Evolutionary conservation across 2,329 filamentous ascomycete species (phyloP), one percentile per base, ranked within the genome.

Genomic region (Phialemoniopsis sp.): DNA sequence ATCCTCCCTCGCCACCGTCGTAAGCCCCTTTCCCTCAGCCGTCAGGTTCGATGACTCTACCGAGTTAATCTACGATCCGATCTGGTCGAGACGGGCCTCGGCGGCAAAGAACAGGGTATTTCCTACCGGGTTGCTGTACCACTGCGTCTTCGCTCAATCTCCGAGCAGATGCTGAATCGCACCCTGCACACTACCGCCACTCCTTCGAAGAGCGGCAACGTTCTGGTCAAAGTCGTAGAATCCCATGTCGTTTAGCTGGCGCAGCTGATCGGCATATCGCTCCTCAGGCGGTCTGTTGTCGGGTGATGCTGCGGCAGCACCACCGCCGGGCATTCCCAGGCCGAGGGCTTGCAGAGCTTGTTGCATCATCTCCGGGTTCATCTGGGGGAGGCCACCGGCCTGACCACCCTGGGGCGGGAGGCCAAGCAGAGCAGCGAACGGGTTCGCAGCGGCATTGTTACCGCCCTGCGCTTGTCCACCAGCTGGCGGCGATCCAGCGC

Each of bases 191-290:
- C 87, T 96, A 10, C 93, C 93, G 8, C 93, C 93, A 44, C 87
- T 88, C 54, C 91, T 78, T 61, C 91, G 77, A 55, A 98, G 67
- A 5, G 93, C 93, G 40, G 86, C 82, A 26, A 98, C 80, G 52
- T 98, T 98, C 51, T 87, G 72, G 38, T 98, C 91, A 56, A 97
- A 98, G 57, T 98, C 90, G 59, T 82, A 95, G 66, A 98, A 98
- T 4, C 93, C 93, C 93, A 98, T 98, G 49, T 97, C 93, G 60
- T 98, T 98, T 46, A 98, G 68, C 66, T 97, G 89, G 44, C 89
- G 76, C 36, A 98, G 71, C 64, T 98, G 91, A 26, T 87, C 82
- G 4, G 87, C 89, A 53, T 95, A 98, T 43, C 88, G 74, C 64
- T 97, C 93, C 70, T 98, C 93, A 0, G 93, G 91, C 5, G 93